Conservation (phyloP, 1,284 basidiomycete genomes). For the Sporisorium sorghi region DNA sequence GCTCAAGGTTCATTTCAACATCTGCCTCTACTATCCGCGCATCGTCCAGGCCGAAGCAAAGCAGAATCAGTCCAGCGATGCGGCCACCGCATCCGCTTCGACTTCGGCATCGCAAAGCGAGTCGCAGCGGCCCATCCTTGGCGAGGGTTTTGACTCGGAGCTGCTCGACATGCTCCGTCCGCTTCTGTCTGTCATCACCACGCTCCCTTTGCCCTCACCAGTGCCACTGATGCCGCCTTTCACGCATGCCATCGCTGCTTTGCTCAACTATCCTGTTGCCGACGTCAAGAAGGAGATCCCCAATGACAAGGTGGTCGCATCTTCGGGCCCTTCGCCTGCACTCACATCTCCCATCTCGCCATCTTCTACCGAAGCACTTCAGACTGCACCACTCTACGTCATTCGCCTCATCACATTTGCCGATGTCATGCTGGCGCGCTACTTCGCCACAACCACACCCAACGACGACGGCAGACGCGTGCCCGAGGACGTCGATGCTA, state of each 20-base stretch:
- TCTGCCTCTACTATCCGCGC: slow-evolving; percentile 61
- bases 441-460: slow-evolving; percentile 13
- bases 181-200: slow-evolving; percentile 42
- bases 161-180: slow-evolving; percentile 51
- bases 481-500: slow-evolving; percentile 46
- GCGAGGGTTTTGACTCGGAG: slow-evolving; percentile 46
- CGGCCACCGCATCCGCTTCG: slow-evolving; percentile 7
- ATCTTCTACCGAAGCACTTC: slow-evolving; percentile 24
- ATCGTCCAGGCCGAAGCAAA: slow-evolving; percentile 35
- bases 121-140: slow-evolving; percentile 19
- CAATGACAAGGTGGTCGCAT: background rate
- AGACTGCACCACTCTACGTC: slow-evolving; percentile 27
- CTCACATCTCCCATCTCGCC: slow-evolving; percentile 28
- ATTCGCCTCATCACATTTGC: slow-evolving; percentile 27
- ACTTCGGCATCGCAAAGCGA: background rate
- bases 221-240: slow-evolving; percentile 54
- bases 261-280: slow-evolving; percentile 57
- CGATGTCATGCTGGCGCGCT: slow-evolving; percentile 46
- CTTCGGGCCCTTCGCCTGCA: background rate
- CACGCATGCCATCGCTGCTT: slow-evolving; percentile 59
- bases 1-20: slow-evolving; percentile 62
- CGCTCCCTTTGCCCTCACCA: slow-evolving; percentile 23
- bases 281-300: slow-evolving; percentile 30
- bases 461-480: slow-evolving; percentile 18
- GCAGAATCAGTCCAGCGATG: slow-evolving; percentile 13